Evolutionary conservation across 148 eudicot genomes (phyloP), one percentile per base, ranked within the genome.

Genomic region (Amaranthus cruentus): DNA sequence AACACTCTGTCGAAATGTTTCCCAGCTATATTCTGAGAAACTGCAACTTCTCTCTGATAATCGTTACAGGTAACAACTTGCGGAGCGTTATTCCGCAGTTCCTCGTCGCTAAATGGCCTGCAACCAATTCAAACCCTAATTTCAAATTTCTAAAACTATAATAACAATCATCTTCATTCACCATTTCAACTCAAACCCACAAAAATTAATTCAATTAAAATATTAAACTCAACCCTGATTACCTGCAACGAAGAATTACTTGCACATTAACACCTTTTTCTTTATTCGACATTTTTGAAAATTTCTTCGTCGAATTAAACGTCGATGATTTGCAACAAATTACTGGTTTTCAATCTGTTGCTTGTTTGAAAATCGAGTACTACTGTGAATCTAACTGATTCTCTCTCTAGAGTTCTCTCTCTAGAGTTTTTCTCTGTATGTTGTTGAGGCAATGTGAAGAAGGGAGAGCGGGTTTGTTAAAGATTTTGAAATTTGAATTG

Each of bases 171-270:
- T 7, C 9, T 43, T 21, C 12, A 48, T 14, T 52, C 56, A 38
- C 9, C 47, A 47, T 49, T 38, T 5, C 8, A 9, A 6, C 21
- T 21, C 3, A 51, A 69, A 21, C 0, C 6, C 60, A 56, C 43
- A 8, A 9, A 70, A 60, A 55, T 10, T 10, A 13, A 42, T 44
- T 5, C 47, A 42, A 62, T 6, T 44, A n/a, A 52, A 68, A 11
- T 1, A 9, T 38, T 7, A 6, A 7, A 38, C 5, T 50, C 42
- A 68, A 69, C 0, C 2, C 8, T 1, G 9, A 65, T 28, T 78
- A 91, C 97, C 98, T 89, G 89, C 98, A 94, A 62, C 98, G 97
- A 52, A 94, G 96, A 55, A 94, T 85, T 7, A 94, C 98, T 81
- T 92, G 98, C 42, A 92, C 98, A 71, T 93, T 93, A 4, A 93